phyloP scores from a whole-genome alignment of 176 grass and related monocot genomes.

The Hsuehochloa calcarea region DNA sequence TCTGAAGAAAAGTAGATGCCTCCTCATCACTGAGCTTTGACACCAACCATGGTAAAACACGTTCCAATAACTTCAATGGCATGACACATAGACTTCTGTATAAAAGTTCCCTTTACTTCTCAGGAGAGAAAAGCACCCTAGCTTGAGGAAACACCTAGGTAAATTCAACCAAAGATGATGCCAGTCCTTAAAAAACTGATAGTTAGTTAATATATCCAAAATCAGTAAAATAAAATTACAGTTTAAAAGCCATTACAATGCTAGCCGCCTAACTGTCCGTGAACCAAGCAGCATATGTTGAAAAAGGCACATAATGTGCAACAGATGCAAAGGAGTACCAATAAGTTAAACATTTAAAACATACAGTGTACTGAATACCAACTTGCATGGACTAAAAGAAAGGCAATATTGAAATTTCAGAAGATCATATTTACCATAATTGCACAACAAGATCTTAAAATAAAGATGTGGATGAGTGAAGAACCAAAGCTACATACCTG shows the following conservation, averaged over 20 bases:
- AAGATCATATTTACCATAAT: constrained; percentile 1
- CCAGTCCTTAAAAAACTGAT: not conserved
- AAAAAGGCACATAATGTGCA: not conserved
- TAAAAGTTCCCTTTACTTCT: constrained; percentile 87
- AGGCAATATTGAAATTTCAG: not conserved
- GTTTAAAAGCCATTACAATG: not conserved
- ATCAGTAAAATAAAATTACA: constrained; percentile 5
- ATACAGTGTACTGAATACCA: not conserved
- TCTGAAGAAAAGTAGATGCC: constrained; percentile 77
- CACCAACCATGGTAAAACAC: constrained; percentile 91
- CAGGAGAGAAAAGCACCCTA: constrained; percentile 82
- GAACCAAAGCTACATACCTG: constrained; percentile 44
- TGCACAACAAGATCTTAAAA: not conserved
- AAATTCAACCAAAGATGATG: constrained; percentile 44
- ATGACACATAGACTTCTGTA: constrained; percentile 89
- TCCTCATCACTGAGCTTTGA: constrained; percentile 76
- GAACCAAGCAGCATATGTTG: not conserved
- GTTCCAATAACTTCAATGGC: constrained; percentile 91
- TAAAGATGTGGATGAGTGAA: not conserved
- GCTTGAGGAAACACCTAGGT: constrained; percentile 95
- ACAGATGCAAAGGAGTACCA: constrained; percentile 5
- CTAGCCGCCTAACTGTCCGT: not conserved
- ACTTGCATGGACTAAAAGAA: constrained; percentile 15
- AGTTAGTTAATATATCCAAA: not conserved
- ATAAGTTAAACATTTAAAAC: constrained; percentile 1